Evolutionary conservation across 768 basidiomycete species (phyloP).

Genomic region (Rhizopogon vesiculosus): DNA sequence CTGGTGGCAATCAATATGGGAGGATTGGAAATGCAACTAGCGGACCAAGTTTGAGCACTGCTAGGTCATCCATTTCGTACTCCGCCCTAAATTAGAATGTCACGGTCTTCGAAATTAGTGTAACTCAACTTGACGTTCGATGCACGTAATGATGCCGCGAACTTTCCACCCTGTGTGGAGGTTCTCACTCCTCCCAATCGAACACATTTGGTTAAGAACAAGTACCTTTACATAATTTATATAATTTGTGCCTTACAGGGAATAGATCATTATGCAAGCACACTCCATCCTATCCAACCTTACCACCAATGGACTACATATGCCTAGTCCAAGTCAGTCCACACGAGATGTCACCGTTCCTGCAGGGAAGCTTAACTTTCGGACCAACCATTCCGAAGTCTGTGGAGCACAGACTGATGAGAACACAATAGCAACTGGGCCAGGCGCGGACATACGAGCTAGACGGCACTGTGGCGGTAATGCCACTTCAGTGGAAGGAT

Average conservation of each 20-base stretch:
- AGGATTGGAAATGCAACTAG: too few relatives aligned
- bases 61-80: too few relatives aligned
- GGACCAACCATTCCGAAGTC: constrained; percentile 45
- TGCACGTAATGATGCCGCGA: constrained; percentile 36
- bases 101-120: too few relatives aligned
- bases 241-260: constrained; percentile 38
- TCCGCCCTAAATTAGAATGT: too few relatives aligned
- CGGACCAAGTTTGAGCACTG: too few relatives aligned
- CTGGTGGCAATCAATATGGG: too few relatives aligned
- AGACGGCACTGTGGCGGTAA: constrained; percentile 61
- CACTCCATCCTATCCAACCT: constrained; percentile 69
- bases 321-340: constrained; percentile 44
- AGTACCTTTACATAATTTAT: constrained; percentile 36
- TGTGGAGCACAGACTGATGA: constrained; percentile 24
- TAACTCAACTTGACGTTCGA: too few relatives aligned
- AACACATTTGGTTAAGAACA: constrained; percentile 72
- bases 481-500: constrained; percentile 53
- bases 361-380: constrained; percentile 67
- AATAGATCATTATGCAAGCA: constrained; percentile 76
- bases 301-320: constrained; percentile 49
- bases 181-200: constrained; percentile 43
- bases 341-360: constrained; percentile 65
- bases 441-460: constrained; percentile 54
- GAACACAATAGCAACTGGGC: constrained; percentile 49
- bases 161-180: constrained; percentile 85